Conservation (phyloP, 306 rosid genomes). For the Malus asiatica region DNA sequence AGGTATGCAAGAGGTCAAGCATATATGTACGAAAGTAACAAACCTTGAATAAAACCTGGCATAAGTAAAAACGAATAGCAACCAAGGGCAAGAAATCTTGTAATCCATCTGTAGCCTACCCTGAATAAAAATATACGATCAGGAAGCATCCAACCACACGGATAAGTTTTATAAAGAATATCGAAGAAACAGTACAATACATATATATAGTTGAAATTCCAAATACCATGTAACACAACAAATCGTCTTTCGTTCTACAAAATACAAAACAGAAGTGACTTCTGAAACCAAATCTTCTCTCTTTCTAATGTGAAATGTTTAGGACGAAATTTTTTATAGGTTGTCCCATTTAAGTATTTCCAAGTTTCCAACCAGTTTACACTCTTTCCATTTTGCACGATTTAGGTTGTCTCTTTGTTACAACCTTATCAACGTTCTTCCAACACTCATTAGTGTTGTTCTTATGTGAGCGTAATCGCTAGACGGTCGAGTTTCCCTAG, state of each 20-base stretch:
- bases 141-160: constrained; percentile 25
- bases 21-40: constrained; percentile 2
- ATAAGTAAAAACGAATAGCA: constrained; percentile 57
- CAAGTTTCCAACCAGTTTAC: neutral
- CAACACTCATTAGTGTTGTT: neutral
- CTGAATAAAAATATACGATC: constrained; percentile 57
- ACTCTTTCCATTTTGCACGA: neutral
- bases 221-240: neutral
- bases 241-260: neutral
- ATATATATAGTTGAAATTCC: neutral
- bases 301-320: neutral
- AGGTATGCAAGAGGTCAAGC: neutral
- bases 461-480: neutral
- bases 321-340: neutral
- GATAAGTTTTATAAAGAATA: neutral
- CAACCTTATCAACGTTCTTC: neutral
- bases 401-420: neutral
- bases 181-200: constrained; percentile 12
- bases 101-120: constrained; percentile 88
- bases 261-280: neutral
- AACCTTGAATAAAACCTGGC: constrained; percentile 89
- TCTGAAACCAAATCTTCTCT: neutral
- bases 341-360: neutral
- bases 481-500: neutral
- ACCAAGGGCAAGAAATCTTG: constrained; percentile 64